These are phyloP conservation scores for Saturnispora sanitii DNA, from an alignment of 805 yeast species.

Conservation along the genomic window DNA sequence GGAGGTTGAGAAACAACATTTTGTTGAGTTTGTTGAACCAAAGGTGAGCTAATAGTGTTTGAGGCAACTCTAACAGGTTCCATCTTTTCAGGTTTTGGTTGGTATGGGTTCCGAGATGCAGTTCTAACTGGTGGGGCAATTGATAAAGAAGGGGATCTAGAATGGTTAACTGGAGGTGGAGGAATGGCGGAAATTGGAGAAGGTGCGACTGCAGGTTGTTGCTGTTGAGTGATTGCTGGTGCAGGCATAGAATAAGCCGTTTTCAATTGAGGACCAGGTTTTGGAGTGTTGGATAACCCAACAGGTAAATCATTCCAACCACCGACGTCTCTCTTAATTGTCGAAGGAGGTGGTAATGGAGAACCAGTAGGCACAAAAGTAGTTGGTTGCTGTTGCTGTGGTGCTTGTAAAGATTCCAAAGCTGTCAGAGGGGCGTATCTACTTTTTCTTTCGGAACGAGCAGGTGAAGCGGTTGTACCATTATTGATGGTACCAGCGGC, in stretches of 20 bases:
- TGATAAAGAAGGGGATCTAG: constrained; percentile 24
- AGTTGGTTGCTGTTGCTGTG: constrained; percentile 15
- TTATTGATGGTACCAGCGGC: no score
- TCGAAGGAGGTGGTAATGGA: constrained; percentile 23
- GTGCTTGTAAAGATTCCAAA: constrained; percentile 23
- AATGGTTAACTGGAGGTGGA: constrained; percentile 22
- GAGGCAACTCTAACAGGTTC: constrained; percentile 18
- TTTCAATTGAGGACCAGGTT: constrained; percentile 16
- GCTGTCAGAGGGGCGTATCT: constrained; percentile 31
- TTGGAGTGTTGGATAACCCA: constrained; percentile 20
- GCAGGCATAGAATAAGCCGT: constrained; percentile 15
- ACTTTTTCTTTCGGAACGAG: constrained; percentile 17
- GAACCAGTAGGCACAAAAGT: constrained; percentile 9
- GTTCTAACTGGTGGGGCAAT: neutral
- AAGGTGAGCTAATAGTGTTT: constrained; percentile 13
- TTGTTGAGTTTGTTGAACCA: constrained; percentile 12
- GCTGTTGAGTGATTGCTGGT: no score
- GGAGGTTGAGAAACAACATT: constrained; percentile 17
- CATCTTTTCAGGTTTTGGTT: constrained; percentile 24
- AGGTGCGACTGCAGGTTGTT: neutral
- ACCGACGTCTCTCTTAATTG: constrained; percentile 39
- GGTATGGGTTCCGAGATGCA: constrained; percentile 26
- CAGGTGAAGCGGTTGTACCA: no score
- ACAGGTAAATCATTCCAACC: constrained; percentile 70
- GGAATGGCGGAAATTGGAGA: constrained; percentile 10